Evolutionary conservation across 345 rosid species (phyloP), one percentile per base, ranked within the genome.

Genomic region (Salix udensis): DNA sequence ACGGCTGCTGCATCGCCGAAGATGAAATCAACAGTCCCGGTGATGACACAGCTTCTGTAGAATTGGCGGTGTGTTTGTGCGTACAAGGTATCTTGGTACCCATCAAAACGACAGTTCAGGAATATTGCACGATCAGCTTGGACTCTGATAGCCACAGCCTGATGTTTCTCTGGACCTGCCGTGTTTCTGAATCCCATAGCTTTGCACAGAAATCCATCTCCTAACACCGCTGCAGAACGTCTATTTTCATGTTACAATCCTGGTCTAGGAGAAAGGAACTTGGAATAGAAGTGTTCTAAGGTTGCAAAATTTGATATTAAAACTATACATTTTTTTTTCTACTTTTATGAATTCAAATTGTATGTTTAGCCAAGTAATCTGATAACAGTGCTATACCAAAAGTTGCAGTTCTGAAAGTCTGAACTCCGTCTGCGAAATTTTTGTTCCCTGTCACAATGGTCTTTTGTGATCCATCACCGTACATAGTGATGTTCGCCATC

Each of bases 401-500:
- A 61, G 85, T 85, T 28, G 98, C 94, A 0, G 94, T 89, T 42
- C 70, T 83, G 60, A 84, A 91, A 72, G 92, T 87, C 48, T 83
- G 84, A 58, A 89, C 79, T 77, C 90, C 92, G 48, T 88, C 94
- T 0, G 73, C 86, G 21, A 60, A 68, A 76, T 88, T 92, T 77
- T 87, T 92, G 77, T 48, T 84, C 9, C 97, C 98, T 2, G 93
- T 88, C 68, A 92, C 70, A n/a, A 91, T 77, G 5, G 86, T 81
- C 88, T 92, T 94, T 71, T 88, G 90, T n/a, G 96, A 91, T 71
- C 98, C 98, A 69, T 91, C 98, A 23, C 98, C 98, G 34, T 79
- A 84, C 78, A 94, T 84, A 46, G 94, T 89, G 23, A 91, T 64
- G 66, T 91, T 94, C 1, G 53, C 82, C 85, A 84, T 90, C 65